These are phyloP conservation scores for Tricholoma matsutake DNA, from an alignment of 768 basidiomycete genomes.

Conservation along the genomic window DNA sequence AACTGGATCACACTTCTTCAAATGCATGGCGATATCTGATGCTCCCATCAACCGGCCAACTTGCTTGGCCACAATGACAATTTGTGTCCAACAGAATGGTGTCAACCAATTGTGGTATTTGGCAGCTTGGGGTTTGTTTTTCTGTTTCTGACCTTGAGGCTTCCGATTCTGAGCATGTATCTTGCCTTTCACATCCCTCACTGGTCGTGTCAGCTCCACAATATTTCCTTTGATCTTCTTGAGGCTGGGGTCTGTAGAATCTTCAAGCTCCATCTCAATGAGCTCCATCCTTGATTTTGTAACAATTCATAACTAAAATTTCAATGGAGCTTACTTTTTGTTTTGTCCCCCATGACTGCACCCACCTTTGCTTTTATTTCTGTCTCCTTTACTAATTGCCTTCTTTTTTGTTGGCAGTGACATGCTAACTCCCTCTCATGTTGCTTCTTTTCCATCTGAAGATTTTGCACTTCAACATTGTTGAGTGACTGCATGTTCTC, in stretches of 20 bases:
- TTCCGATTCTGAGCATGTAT: neutral
- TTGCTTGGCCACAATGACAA: neutral
- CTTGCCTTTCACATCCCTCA: neutral
- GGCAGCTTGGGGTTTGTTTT: neutral
- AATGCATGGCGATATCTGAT: conserved; percentile 12
- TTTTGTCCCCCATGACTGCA: conserved; percentile 3
- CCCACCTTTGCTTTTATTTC: neutral
- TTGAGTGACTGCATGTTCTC: neutral
- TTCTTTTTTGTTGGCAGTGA: neutral
- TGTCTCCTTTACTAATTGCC: neutral
- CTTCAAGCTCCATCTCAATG: neutral
- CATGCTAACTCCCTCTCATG: neutral
- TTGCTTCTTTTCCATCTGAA: neutral
- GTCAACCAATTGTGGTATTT: conserved; percentile 4
- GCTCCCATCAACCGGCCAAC: neutral
- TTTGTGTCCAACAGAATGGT: neutral
- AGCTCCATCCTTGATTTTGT: conserved; percentile 1
- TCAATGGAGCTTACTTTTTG: neutral
- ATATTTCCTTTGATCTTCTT: conserved; percentile 1
- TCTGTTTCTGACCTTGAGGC: conserved; percentile 1
- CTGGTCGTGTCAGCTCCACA: neutral
- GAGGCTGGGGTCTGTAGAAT: neutral
- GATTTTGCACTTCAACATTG: neutral
- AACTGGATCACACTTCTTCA: conserved; percentile 12
- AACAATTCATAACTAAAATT: neutral